Evolutionary conservation across 73 alveolate genomes (phyloP).

Genomic region (Paraurostyla sp.): DNA sequence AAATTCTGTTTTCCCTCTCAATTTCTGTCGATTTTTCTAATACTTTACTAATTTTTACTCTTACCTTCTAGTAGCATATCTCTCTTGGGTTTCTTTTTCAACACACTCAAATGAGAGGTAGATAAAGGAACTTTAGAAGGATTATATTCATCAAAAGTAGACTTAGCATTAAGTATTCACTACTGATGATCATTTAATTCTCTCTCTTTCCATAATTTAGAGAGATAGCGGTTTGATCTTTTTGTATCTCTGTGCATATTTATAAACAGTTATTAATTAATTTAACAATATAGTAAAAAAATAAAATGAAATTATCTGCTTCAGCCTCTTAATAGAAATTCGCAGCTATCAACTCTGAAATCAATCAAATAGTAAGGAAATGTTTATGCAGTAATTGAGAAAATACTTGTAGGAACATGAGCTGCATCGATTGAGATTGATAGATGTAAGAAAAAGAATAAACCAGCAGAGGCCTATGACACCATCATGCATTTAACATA

Average conservation of each 20-base stretch:
- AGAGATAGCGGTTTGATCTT: background rate
- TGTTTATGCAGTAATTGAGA: background rate
- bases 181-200: no score
- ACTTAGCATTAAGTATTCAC: no score
- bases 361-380: background rate
- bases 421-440: background rate
- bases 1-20: no score
- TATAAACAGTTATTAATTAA: background rate
- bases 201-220: no score
- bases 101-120: no score
- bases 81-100: no score
- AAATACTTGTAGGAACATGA: slow-evolving; percentile 25
- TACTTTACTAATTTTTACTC: no score
- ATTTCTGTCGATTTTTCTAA: no score
- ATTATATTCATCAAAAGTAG: no score
- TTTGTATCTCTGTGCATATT: background rate
- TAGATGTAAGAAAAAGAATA: background rate
- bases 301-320: background rate
- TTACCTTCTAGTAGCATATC: no score
- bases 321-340: background rate
- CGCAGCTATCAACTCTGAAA: slow-evolving; percentile 1
- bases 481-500: background rate
- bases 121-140: no score
- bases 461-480: background rate
- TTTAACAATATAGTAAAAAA: background rate